Base-by-base conservation (phyloP, 2,329 filamentous ascomycete species). In the Penicillium sp. region DNA sequence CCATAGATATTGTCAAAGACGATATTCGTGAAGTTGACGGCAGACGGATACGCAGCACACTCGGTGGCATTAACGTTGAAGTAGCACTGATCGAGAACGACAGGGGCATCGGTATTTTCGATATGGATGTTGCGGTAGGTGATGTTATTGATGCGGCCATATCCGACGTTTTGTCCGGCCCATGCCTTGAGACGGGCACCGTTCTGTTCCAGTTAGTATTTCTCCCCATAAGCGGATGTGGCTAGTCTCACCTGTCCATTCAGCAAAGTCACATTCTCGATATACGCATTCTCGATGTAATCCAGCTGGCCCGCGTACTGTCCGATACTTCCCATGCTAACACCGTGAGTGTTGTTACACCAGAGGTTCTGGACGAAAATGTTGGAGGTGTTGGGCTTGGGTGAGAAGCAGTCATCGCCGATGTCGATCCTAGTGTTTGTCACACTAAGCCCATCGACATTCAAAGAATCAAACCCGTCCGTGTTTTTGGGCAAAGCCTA, bases 71-170 rank as follows among this genome's bases (percentile, higher is more conserved):
- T 78, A 57, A 84, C 74, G 56, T 86, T 81, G 68, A 86, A 86
- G 69, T 87, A 87, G 70, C 84, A 87, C 24, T 83, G 83, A 62
- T 87, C 84, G 7, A 87, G 71, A 31, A 84, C 82, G 19, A 85
- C 76, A 0, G 82, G 78, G 56, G 79, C 78, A 59, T 86, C 83
- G 18, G 82, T 84, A 58, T 83, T 83, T 18, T 81, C 82, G 36
- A 83, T 77, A 69, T 79, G 81, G 60, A 87, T 81, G 69, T 86
- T 83, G 67, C 83, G 77, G 70, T 85, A 87, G 1, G 84, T 87
- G 44, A 87, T 76, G 64, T 87, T 87, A 60, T 82, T 77, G 58
- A 87, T 82, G 51, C 80, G 85, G 8, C 84, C 84, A 54, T 84
- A 85, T 2, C 84, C 84, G 0, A 81, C 80, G 40, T 79, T 71